These are phyloP conservation scores for Lentinula aciculospora DNA, from an alignment of 768 basidiomycete genomes.

Conservation along the genomic window DNA sequence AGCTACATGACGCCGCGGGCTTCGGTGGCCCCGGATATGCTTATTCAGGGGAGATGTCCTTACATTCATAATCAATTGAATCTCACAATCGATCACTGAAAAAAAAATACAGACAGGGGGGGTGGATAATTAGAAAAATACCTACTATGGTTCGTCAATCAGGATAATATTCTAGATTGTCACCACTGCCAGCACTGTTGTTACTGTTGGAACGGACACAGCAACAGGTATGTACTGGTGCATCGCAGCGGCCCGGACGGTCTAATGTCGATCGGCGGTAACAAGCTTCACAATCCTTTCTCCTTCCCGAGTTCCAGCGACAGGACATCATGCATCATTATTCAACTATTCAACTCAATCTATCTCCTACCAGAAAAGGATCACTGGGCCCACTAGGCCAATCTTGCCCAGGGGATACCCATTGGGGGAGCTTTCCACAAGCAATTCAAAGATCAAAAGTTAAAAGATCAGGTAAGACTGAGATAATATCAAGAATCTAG, in stretches of 20 bases:
- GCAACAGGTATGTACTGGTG: not conserved
- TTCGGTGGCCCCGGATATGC: too few species aligned
- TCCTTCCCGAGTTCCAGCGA: not conserved
- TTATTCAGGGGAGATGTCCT: too few species aligned
- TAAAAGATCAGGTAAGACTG: not conserved
- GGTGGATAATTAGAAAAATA: too few species aligned
- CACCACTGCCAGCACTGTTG: too few species aligned
- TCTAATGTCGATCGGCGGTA: not conserved
- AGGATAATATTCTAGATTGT: too few species aligned
- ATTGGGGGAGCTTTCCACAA: not conserved
- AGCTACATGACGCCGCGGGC: too few species aligned
- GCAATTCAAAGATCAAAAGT: not conserved
- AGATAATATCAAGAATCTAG: not conserved
- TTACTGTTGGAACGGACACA: conserved; percentile 1
- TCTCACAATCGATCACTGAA: too few species aligned
- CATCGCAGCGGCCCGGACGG: not conserved
- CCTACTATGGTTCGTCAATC: not conserved
- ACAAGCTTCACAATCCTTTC: not conserved
- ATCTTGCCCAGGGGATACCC: not conserved
- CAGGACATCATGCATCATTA: not conserved
- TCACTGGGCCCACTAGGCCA: not conserved
- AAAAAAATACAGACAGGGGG: too few species aligned
- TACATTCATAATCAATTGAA: too few species aligned
- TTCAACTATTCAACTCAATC: not conserved
- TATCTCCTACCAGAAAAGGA: not conserved